Evolutionary conservation across 176 grass and related monocot genomes (phyloP).

Genomic region (Poa pratensis): DNA sequence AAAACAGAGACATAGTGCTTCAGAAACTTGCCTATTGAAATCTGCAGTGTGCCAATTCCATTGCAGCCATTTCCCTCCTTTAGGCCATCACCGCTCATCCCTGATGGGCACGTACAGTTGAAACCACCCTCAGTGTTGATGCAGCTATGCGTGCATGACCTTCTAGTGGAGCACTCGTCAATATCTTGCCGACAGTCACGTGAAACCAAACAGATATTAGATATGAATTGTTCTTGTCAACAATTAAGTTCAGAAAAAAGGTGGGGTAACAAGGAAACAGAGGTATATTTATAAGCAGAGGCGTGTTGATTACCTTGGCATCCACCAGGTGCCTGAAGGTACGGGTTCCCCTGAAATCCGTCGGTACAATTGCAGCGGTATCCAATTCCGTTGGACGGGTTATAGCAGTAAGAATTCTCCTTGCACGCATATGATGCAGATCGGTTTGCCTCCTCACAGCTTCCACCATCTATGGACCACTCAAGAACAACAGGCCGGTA

Average conservation of each 20-base stretch:
- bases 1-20: background rate
- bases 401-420: slow-evolving; percentile 46
- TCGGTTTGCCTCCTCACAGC: slow-evolving; percentile 26
- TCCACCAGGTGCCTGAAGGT: slow-evolving; percentile 42
- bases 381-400: slow-evolving; percentile 46
- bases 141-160: slow-evolving; percentile 45
- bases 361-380: slow-evolving; percentile 57
- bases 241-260: background rate
- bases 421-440: slow-evolving; percentile 28
- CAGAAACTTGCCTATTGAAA: slow-evolving; percentile 46
- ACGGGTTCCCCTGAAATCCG: slow-evolving; percentile 63
- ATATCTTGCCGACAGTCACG: slow-evolving; percentile 41
- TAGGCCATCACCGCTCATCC: slow-evolving; percentile 46
- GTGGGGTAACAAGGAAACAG: background rate
- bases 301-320: slow-evolving; percentile 39
- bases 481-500: slow-evolving; percentile 50
- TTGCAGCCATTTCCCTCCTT: slow-evolving; percentile 50
- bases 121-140: slow-evolving; percentile 33
- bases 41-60: slow-evolving; percentile 16
- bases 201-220: slow-evolving; percentile 30
- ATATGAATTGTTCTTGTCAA: background rate
- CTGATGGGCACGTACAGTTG: slow-evolving; percentile 47
- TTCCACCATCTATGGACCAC: slow-evolving; percentile 59
- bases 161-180: slow-evolving; percentile 43
- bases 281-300: background rate